Evolutionary conservation across 371 early-diverging fungal genomes (phyloP), one percentile per base, ranked within the genome.

Genomic region (Mucor plumbeus): DNA sequence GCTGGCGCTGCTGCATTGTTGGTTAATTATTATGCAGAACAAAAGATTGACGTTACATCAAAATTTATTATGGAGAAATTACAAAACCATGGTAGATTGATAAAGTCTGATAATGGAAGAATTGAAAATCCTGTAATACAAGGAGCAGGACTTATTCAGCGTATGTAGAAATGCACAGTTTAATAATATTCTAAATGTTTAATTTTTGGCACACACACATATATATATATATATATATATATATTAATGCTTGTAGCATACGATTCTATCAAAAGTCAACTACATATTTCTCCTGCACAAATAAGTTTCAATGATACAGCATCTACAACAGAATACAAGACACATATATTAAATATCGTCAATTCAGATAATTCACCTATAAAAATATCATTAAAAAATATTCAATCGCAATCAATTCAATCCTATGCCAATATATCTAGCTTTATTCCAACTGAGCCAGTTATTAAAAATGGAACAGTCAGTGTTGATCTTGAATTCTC

Each of bases 81-180:
- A 39, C 83, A 86, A 59, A 93, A 90, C 71, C 78, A 81, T 26
- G 90, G 86, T 17, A 57, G 55, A 14, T 34, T 70, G 10, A 67
- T 73, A 14, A 41, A 17, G 31, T 68, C 80, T 35, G 54, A 63
- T 50, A 63, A 68, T 3, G 72, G 82, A 39, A 64, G 26, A 9
- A 79, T 73, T 59, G 66, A 82, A 15, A 76, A 85, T 64, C 79
- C 83, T 11, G 67, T 79, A 14, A 54, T 71, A 7, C 90, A 92
- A 76, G 95, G 95, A n/a, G 85, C 91, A 43, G 95, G 95, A 19
- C 75, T 95, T 14, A 77, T 95, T 47, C 84, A 93, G 75, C 76
- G 81, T 78, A 67, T 69, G 69, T 61, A 57, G n/a, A 13, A 26
- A 21, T 50, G 26, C 26, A 26, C 26, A 26, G 1, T 26, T 26